A percentile compares a stretch with the other conserved stretches of the same genome.
phyloP scores from a whole-genome alignment of 805 yeast species.

The Lachancea meyersii region DNA sequence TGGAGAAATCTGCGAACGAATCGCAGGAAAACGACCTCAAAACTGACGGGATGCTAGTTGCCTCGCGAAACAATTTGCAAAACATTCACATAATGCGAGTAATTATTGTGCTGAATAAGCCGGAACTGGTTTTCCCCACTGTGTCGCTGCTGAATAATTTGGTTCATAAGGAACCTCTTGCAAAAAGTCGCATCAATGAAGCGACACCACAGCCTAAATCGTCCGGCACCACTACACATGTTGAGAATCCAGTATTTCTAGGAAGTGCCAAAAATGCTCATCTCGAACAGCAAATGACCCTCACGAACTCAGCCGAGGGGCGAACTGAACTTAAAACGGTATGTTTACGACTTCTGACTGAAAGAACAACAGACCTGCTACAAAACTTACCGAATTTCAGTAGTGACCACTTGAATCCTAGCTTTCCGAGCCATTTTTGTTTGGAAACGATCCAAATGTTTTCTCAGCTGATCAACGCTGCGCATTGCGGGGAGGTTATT shows the following conservation, averaged over 20 bases:
- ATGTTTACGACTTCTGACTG: constrained; percentile 53
- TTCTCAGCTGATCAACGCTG: constrained; percentile 33
- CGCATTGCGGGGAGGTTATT: constrained; percentile 66
- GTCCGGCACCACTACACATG: background rate
- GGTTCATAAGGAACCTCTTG: constrained; percentile 5
- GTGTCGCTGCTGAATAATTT: constrained; percentile 16
- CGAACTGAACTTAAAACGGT: constrained; percentile 20
- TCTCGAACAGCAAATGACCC: background rate
- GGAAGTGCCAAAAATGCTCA: background rate
- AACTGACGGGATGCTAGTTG: background rate
- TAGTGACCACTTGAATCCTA: constrained; percentile 22
- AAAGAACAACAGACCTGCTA: constrained; percentile 62
- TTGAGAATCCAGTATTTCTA: background rate
- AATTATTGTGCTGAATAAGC: constrained; percentile 8
- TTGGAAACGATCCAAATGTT: constrained; percentile 34
- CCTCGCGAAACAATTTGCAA: background rate
- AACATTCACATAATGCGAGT: background rate
- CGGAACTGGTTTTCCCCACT: constrained; percentile 4
- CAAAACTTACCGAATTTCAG: constrained; percentile 48
- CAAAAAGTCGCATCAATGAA: background rate
- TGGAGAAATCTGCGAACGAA: constrained; percentile 31
- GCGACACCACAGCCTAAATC: background rate
- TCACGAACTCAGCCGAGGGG: constrained; percentile 11
- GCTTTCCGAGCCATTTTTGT: constrained; percentile 27
- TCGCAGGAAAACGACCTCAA: constrained; percentile 3